Percentiles rank a stretch among this genome's conserved stretches.
Evolutionary conservation across 2,329 filamentous ascomycete species (phyloP).

Genomic region (Fusarium oligoseptatum): DNA sequence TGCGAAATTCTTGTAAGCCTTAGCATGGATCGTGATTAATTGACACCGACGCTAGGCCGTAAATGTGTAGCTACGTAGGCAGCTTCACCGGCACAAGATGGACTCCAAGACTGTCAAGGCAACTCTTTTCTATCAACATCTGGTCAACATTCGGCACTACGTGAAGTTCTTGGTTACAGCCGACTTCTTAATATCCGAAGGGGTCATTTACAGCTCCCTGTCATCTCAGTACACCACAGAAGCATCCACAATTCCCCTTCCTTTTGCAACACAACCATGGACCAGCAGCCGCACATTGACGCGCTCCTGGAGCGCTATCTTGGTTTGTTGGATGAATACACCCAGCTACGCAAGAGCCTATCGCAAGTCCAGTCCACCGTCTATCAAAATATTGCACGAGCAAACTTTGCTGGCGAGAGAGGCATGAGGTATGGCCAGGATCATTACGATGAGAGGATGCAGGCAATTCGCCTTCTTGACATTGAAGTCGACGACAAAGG

Average conservation of each 20-base stretch:
- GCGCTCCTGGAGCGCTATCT: constrained; percentile 75
- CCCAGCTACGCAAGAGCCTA: constrained; percentile 67
- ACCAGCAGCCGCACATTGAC: constrained; percentile 65
- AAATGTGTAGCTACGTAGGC: constrained; percentile 26
- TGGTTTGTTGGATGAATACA: constrained; percentile 75
- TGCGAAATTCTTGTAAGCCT: not conserved
- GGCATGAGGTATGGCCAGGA: constrained; percentile 76
- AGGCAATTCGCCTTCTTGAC: constrained; percentile 64
- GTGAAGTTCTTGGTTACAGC: not conserved
- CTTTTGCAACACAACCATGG: constrained; percentile 26
- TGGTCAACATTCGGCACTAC: not conserved
- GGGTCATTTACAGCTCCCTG: not conserved
- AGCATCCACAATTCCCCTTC: not conserved
- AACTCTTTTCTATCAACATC: constrained; percentile 10
- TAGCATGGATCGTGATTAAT: no score
- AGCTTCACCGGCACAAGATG: constrained; percentile 8
- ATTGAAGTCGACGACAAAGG: constrained; percentile 31
- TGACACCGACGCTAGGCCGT: constrained; percentile 36
- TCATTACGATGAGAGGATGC: constrained; percentile 81
- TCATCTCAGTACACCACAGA: not conserved
- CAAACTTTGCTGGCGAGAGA: constrained; percentile 78
- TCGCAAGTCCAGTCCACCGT: constrained; percentile 67
- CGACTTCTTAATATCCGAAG: not conserved
- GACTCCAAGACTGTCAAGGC: not conserved
- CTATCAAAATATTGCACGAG: constrained; percentile 74